These are phyloP conservation scores for Cupressus sempervirens DNA, from an alignment of 75 land plant genomes.

Conservation along the genomic window DNA sequence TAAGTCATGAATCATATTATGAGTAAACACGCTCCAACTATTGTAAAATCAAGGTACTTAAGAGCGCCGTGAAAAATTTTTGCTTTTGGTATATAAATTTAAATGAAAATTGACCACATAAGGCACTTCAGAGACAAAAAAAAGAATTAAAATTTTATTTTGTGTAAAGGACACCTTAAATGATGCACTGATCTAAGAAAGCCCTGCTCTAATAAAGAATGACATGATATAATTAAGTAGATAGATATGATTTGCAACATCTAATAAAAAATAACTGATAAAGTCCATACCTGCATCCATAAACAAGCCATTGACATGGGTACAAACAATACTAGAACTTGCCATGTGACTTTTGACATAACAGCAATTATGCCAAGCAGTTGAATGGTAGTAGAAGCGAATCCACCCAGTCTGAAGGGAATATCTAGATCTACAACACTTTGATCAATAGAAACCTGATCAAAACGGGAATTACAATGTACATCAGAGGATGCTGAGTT, in stretches of 20 bases:
- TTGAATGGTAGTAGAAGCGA: conserved; percentile 86
- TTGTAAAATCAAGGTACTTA: background rate
- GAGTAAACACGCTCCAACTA: background rate
- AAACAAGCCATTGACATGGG: conserved; percentile 76
- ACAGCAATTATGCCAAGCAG: conserved; percentile 88
- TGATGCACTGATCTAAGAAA: background rate
- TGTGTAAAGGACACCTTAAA: background rate
- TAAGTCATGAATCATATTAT: background rate
- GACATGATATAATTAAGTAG: background rate
- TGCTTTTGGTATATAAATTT: background rate
- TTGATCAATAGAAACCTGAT: conserved; percentile 96
- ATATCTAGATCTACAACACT: conserved; percentile 93
- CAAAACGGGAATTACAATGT: conserved; percentile 4
- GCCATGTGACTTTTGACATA: conserved; percentile 92
- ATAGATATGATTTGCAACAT: background rate
- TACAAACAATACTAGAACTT: conserved; percentile 71
- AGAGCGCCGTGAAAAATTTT: background rate
- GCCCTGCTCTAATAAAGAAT: background rate
- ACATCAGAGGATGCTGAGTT: conserved; percentile 5
- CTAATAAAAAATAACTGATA: conserved; percentile 1
- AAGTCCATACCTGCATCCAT: conserved; percentile 87
- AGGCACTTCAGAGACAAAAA: background rate
- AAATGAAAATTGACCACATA: background rate
- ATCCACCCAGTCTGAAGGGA: conserved; percentile 80
- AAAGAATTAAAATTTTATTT: background rate